phyloP scores from a whole-genome alignment of 208 protist genomes.

The Leishmania martiniquensis region DNA sequence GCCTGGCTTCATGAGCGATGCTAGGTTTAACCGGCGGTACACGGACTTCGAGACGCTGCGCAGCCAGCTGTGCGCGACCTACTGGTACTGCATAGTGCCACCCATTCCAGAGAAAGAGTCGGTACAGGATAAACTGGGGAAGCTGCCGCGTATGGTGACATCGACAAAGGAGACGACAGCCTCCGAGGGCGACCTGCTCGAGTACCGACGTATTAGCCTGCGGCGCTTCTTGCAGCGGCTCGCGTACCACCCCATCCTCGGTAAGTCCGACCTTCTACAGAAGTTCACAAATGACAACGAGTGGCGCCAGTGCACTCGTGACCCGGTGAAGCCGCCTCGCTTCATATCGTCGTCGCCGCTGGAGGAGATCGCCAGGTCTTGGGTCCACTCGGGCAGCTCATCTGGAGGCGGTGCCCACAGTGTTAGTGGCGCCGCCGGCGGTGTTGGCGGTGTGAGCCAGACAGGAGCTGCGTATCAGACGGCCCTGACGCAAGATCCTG shows the following conservation, averaged over 20 bases:
- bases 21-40: slow-evolving; percentile 72
- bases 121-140: slow-evolving; percentile 67
- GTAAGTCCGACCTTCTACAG: slow-evolving; percentile 55
- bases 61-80: slow-evolving; percentile 55
- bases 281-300: slow-evolving; percentile 80
- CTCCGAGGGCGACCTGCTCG: slow-evolving; percentile 41
- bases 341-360: slow-evolving; percentile 35
- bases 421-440: neutral
- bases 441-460: slow-evolving; percentile 5
- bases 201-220: slow-evolving; percentile 82
- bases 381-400: slow-evolving; percentile 4
- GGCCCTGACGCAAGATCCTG: slow-evolving; percentile 29
- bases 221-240: slow-evolving; percentile 80
- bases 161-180: slow-evolving; percentile 28
- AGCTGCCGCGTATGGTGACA: slow-evolving; percentile 34
- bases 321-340: slow-evolving; percentile 36
- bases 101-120: slow-evolving; percentile 91
- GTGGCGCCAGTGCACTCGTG: slow-evolving; percentile 65
- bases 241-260: slow-evolving; percentile 70
- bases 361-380: slow-evolving; percentile 35
- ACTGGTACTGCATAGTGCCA: slow-evolving; percentile 85
- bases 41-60: slow-evolving; percentile 90
- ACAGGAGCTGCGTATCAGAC: slow-evolving; percentile 28
- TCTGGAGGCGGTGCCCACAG: neutral
- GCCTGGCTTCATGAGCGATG: slow-evolving; percentile 34